These are phyloP conservation scores for Crucihimalaya himalaica DNA, from an alignment of 345 rosid genomes.

Conservation along the genomic window DNA sequence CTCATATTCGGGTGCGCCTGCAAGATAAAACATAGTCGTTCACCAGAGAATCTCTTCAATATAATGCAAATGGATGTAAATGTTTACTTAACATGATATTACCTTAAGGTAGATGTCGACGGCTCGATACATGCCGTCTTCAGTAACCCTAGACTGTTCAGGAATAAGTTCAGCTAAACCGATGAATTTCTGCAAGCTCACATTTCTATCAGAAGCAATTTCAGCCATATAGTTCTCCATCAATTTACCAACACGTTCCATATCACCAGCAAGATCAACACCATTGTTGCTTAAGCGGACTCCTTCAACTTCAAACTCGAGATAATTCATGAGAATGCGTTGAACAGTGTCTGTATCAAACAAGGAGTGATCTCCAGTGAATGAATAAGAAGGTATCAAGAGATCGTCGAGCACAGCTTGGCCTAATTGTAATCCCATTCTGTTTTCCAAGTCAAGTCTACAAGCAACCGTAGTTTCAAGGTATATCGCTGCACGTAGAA, in stretches of 20 bases:
- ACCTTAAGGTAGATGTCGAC: slow-evolving; percentile 95
- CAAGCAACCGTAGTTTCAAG: slow-evolving; percentile 95
- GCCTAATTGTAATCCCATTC: slow-evolving; percentile 77
- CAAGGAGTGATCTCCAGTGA: slow-evolving; percentile 66
- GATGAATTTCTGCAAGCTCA: slow-evolving; percentile 62
- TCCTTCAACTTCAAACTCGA: slow-evolving; percentile 62
- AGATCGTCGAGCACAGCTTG: slow-evolving; percentile 90
- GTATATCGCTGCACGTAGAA: slow-evolving; percentile 80
- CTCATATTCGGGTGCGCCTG: slow-evolving; percentile 86
- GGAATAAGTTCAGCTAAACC: slow-evolving; percentile 76
- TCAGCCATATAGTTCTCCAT: slow-evolving; percentile 91
- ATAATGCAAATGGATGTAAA: neutral
- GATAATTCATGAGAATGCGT: slow-evolving; percentile 71
- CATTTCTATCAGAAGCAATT: slow-evolving; percentile 76
- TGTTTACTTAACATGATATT: neutral
- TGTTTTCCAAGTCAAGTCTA: slow-evolving; percentile 85
- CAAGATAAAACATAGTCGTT: neutral
- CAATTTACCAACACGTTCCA: slow-evolving; percentile 83
- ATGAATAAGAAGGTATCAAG: slow-evolving; percentile 76
- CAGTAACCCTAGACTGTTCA: slow-evolving; percentile 73
- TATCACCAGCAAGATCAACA: slow-evolving; percentile 53
- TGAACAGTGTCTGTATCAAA: slow-evolving; percentile 84
- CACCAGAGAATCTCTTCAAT: neutral
- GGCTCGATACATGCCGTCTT: slow-evolving; percentile 91
- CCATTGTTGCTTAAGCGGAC: slow-evolving; percentile 44